These are phyloP conservation scores for Hansenula sp. DNA, from an alignment of 1,139 yeast genomes.

Conservation along the genomic window DNA sequence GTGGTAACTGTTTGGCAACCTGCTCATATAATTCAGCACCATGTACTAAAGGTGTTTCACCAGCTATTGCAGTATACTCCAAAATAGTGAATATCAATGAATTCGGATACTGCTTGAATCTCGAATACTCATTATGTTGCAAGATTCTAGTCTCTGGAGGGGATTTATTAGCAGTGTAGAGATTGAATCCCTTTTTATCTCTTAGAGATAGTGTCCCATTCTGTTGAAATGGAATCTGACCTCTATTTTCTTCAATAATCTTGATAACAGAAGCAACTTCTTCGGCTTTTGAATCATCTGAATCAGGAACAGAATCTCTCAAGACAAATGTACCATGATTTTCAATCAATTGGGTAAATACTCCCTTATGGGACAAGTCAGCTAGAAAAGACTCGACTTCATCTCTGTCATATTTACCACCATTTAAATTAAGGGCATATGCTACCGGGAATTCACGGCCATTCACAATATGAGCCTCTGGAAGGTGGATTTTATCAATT, in stretches of 20 bases:
- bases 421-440: conserved; percentile 4
- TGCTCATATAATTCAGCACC: conserved; percentile 27
- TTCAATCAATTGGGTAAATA: conserved; percentile 5
- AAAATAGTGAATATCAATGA: conserved; percentile 24
- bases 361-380: conserved; percentile 3
- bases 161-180: conserved; percentile 30
- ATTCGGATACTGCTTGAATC: conserved; percentile 26
- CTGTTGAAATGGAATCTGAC: conserved; percentile 23
- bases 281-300: conserved; percentile 6
- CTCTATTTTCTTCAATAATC: conserved; percentile 21
- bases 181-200: conserved; percentile 21
- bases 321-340: conserved; percentile 9
- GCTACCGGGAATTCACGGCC: conserved; percentile 16
- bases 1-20: conserved; percentile 21
- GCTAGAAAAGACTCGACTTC: conserved; percentile 4
- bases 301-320: conserved; percentile 3
- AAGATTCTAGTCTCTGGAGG: conserved; percentile 19
- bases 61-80: conserved; percentile 23
- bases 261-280: conserved; percentile 11
- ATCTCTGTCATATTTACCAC: neutral
- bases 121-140: conserved; percentile 30
- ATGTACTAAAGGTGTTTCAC: conserved; percentile 29
- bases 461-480: conserved; percentile 12
- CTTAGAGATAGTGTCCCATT: conserved; percentile 27
- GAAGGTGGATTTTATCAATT: conserved; percentile 5